These are phyloP conservation scores for Mycena pura DNA, from an alignment of 768 basidiomycete genomes.

Conservation along the genomic window DNA sequence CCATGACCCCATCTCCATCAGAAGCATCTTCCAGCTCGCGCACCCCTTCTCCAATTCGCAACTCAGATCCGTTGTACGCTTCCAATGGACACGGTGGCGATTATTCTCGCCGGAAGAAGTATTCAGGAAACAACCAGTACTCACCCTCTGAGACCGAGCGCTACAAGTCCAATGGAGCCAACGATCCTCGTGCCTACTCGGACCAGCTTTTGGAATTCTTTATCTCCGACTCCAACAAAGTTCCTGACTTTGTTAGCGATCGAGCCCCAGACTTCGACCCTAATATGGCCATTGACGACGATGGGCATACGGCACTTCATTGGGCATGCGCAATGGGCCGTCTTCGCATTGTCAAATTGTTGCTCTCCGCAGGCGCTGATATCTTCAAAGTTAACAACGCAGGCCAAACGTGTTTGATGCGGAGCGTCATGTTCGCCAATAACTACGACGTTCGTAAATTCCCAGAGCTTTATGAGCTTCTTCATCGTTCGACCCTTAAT, in stretches of 20 bases:
- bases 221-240: conserved; percentile 93
- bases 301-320: conserved; percentile 95
- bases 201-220: conserved; percentile 99
- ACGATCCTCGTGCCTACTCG: conserved; percentile 77
- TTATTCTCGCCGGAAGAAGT: conserved; percentile 47
- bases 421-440: conserved; percentile 99
- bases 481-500: conserved; percentile 98
- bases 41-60: conserved; percentile 88
- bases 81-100: conserved; percentile 50
- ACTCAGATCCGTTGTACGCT: conserved; percentile 54
- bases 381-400: conserved; percentile 97
- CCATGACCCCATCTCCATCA: conserved; percentile 90
- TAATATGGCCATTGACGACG: conserved; percentile 96
- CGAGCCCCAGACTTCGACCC: conserved; percentile 94
- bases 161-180: conserved; percentile 48
- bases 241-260: conserved; percentile 84
- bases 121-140: conserved; percentile 56
- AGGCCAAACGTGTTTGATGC: conserved; percentile 98
- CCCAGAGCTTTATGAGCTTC: conserved; percentile 93
- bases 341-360: conserved; percentile 91
- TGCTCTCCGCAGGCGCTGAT: conserved; percentile 93
- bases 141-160: conserved; percentile 51
- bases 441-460: conserved; percentile 99
- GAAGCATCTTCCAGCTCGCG: conserved; percentile 87
- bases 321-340: conserved; percentile 99